phyloP scores from a whole-genome alignment of 116 monocot genomes.

The Iris pallida region DNA sequence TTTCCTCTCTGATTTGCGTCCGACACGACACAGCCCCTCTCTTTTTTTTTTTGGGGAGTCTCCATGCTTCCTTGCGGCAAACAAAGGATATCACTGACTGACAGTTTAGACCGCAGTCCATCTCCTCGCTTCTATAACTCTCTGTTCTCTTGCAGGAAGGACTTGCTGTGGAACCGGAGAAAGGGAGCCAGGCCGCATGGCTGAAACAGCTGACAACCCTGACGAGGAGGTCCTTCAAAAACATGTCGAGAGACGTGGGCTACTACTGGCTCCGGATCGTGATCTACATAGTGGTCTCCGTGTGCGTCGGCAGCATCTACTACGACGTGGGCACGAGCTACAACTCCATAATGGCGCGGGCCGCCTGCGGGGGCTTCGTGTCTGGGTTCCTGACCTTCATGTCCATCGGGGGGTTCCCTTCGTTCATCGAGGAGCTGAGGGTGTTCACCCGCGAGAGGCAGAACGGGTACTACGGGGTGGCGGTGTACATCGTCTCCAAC shows the following conservation, averaged over 20 bases:
- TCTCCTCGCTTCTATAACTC: too few species aligned
- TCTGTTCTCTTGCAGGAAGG: constrained; percentile 41
- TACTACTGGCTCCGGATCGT: constrained; percentile 90
- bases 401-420: constrained; percentile 81
- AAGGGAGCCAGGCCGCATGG: constrained; percentile 71
- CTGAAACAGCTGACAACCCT: constrained; percentile 68
- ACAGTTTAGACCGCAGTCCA: too few species aligned
- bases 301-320: constrained; percentile 88
- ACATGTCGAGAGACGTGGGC: constrained; percentile 93
- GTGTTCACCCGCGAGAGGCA: constrained; percentile 65
- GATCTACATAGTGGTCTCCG: constrained; percentile 70
- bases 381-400: constrained; percentile 82
- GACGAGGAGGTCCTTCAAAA: constrained; percentile 66
- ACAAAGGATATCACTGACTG: too few species aligned
- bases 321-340: constrained; percentile 74
- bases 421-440: constrained; percentile 81
- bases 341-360: constrained; percentile 68
- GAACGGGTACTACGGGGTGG: constrained; percentile 88
- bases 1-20: too few species aligned
- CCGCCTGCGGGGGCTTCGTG: constrained; percentile 56
- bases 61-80: too few species aligned
- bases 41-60: too few species aligned
- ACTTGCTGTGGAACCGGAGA: constrained; percentile 27
- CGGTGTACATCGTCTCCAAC: constrained; percentile 73
- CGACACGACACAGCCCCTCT: too few species aligned